These are phyloP conservation scores for Lactifluus hygrophoroides DNA, from an alignment of 768 basidiomycete genomes.

Conservation along the genomic window DNA sequence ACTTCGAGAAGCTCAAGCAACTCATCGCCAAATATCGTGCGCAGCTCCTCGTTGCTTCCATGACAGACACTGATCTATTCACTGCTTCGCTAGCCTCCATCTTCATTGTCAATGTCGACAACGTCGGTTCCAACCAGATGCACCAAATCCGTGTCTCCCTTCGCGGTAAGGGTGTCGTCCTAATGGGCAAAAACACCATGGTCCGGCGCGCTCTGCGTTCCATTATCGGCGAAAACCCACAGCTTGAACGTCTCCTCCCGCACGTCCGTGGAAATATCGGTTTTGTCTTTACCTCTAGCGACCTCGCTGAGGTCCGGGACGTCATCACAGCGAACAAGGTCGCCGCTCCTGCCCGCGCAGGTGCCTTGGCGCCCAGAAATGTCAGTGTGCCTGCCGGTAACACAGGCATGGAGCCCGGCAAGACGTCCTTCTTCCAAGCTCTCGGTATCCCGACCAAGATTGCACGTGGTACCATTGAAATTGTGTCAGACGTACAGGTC, in stretches of 20 bases:
- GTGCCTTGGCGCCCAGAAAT: slow-evolving; percentile 89
- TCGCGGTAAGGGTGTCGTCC: slow-evolving; percentile 90
- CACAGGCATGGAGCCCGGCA: slow-evolving; percentile 99
- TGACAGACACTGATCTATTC: not conserved
- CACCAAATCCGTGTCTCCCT: slow-evolving; percentile 94
- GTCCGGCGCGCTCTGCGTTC: slow-evolving; percentile 95
- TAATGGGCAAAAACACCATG: slow-evolving; percentile 99
- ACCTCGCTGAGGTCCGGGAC: slow-evolving; percentile 93
- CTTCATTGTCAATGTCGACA: slow-evolving; percentile 99
- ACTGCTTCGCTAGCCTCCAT: slow-evolving; percentile 66
- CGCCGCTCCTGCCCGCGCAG: slow-evolving; percentile 96
- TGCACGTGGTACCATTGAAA: slow-evolving; percentile 99
- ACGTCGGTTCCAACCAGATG: slow-evolving; percentile 99
- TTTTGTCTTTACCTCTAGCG: slow-evolving; percentile 90
- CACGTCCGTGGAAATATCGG: slow-evolving; percentile 97
- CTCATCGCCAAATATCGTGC: slow-evolving; percentile 83
- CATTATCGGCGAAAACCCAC: slow-evolving; percentile 82
- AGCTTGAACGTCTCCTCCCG: slow-evolving; percentile 94
- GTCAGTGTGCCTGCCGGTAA: slow-evolving; percentile 91
- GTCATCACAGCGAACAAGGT: slow-evolving; percentile 96
- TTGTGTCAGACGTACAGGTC: slow-evolving; percentile 94
- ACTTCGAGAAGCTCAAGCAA: slow-evolving; percentile 91
- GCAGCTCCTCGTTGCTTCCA: slow-evolving; percentile 29
- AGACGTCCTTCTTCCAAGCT: slow-evolving; percentile 99
- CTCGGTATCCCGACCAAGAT: slow-evolving; percentile 99